phyloP scores from a whole-genome alignment of 164 flowering plant genomes.

The grape (Vitis vinifera) region ASM3070453v1 NC_081811.1:22767001-22767500 shows the following conservation, averaged over 20 bases:
- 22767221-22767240: conserved; percentile 4
- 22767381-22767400: conserved; percentile 28
- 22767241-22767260: conserved; percentile 22
- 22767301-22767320: conserved; percentile 17
- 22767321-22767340: background rate
- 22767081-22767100: too few species aligned
- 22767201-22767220: too few species aligned
- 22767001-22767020: background rate
- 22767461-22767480: conserved; percentile 8
- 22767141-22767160: too few species aligned
- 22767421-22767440: conserved; percentile 12
- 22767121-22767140: too few species aligned
- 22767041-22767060: conserved; percentile 3
- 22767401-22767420: conserved; percentile 29
- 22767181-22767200: too few species aligned
- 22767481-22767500: conserved; percentile 23
- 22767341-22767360: conserved; percentile 19
- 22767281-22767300: conserved; percentile 11
- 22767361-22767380: conserved; percentile 24
- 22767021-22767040: conserved; percentile 1
- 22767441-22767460: conserved; percentile 25
- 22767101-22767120: too few species aligned
- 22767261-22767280: conserved; percentile 25
- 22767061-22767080: too few species aligned
- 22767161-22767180: too few species aligned